phyloP scores from a whole-genome alignment of 2,329 filamentous ascomycete genomes.

The Orbilia blumenaviensis region DNA sequence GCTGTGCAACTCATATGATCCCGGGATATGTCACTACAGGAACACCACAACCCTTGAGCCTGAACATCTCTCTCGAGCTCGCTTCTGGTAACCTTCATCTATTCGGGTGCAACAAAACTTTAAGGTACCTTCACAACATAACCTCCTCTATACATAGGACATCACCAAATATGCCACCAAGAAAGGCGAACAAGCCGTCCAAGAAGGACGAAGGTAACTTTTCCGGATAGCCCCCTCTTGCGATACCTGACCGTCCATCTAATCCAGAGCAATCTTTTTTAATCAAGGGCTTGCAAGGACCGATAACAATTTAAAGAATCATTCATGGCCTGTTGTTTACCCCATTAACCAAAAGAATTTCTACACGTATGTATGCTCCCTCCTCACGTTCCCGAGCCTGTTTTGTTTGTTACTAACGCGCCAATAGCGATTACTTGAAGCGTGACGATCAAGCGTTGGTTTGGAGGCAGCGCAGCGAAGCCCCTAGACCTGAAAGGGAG shows the following conservation, averaged over 20 bases:
- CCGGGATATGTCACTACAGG: too few relatives aligned
- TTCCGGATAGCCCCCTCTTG: neutral
- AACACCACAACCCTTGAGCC: too few relatives aligned
- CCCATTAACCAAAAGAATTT: slow-evolving; percentile 99
- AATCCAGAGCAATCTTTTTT: neutral
- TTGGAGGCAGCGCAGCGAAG: slow-evolving; percentile 85
- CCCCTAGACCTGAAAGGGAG: slow-evolving; percentile 65
- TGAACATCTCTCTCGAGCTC: too few relatives aligned
- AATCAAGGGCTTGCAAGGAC: slow-evolving; percentile 85
- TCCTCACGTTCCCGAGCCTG: neutral
- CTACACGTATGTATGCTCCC: slow-evolving; percentile 78
- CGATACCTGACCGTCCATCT: neutral
- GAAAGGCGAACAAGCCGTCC: slow-evolving; percentile 32
- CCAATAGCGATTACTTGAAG: slow-evolving; percentile 88
- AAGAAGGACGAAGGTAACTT: slow-evolving; percentile 47
- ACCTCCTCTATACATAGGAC: neutral
- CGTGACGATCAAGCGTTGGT: slow-evolving; percentile 95
- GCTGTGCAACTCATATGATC: too few relatives aligned
- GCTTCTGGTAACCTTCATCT: too few relatives aligned
- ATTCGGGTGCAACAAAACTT: too few relatives aligned
- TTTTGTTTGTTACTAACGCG: neutral
- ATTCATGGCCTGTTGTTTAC: slow-evolving; percentile 88
- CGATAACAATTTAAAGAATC: slow-evolving; percentile 97
- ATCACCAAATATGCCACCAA: slow-evolving; percentile 37
- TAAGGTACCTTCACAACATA: too few relatives aligned